These are phyloP conservation scores for Pterocarpus macrocarpus DNA, from an alignment of 306 rosid genomes.

Conservation along the genomic window DNA sequence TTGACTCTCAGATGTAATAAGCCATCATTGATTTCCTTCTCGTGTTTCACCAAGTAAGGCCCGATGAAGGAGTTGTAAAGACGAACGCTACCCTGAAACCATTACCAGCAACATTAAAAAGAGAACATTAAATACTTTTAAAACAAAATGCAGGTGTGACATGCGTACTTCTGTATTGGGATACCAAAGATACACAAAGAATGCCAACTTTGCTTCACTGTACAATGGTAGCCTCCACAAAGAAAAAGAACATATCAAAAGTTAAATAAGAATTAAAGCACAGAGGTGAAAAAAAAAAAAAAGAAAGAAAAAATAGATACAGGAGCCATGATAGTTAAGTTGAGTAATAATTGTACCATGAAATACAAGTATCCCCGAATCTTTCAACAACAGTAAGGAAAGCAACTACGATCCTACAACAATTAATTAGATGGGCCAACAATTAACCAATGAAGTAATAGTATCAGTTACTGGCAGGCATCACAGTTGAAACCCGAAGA, in stretches of 20 bases:
- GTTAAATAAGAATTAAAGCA: not conserved
- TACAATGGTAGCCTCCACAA: conserved; percentile 1
- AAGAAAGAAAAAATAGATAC: not conserved
- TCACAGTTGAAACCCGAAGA: not conserved
- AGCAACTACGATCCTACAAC: conserved; percentile 8
- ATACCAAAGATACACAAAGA: conserved; percentile 13
- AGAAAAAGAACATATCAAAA: not conserved
- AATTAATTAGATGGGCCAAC: not conserved
- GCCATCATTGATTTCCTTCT: conserved; percentile 23
- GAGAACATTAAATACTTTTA: not conserved
- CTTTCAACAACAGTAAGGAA: conserved; percentile 14
- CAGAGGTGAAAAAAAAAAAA: not conserved
- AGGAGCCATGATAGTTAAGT: not conserved
- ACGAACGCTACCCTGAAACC: conserved; percentile 2
- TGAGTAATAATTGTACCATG: not conserved
- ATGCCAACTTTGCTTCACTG: conserved; percentile 1
- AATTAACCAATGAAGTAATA: not conserved
- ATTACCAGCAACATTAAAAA: not conserved
- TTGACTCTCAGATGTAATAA: conserved; percentile 8
- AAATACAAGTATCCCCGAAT: conserved; percentile 4
- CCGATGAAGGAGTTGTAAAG: conserved; percentile 24
- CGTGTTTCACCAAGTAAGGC: conserved; percentile 29
- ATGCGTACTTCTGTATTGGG: not conserved
- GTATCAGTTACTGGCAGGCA: not conserved
- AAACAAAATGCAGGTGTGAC: not conserved